phyloP scores from a whole-genome alignment of 306 rosid genomes.

The Medicago arabica region DNA sequence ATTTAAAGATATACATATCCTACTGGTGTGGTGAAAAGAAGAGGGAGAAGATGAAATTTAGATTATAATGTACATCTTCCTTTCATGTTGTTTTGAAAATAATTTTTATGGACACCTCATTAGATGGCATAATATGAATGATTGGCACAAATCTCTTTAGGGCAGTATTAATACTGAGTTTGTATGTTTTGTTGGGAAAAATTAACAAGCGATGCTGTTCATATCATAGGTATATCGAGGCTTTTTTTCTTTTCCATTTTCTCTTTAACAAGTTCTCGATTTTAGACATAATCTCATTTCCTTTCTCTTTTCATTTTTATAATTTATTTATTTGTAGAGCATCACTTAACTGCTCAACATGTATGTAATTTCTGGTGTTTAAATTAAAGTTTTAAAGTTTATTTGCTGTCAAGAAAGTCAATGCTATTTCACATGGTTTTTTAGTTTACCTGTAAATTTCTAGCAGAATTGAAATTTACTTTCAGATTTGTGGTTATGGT shows the following conservation, averaged over 20 bases:
- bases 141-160: neutral
- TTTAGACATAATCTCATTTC: neutral
- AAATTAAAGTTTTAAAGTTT: conserved; percentile 33
- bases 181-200: neutral
- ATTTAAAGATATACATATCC: neutral
- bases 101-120: neutral
- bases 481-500: conserved; percentile 19
- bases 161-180: neutral
- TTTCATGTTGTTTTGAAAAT: neutral
- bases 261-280: conserved; percentile 20
- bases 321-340: conserved; percentile 14
- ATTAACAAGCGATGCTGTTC: neutral
- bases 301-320: conserved; percentile 17
- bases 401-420: conserved; percentile 5
- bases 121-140: neutral
- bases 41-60: neutral
- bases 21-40: conserved; percentile 9
- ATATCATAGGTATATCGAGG: neutral
- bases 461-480: conserved; percentile 4
- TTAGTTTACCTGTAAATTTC: conserved; percentile 32
- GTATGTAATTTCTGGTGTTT: conserved; percentile 26
- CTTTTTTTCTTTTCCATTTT: conserved; percentile 13
- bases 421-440: conserved; percentile 22
- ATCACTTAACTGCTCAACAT: conserved; percentile 24
- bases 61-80: neutral